Evolutionary conservation across 108 stramenopile species (phyloP), one percentile per base, ranked within the genome.

Genomic region (Tribonema minus): DNA sequence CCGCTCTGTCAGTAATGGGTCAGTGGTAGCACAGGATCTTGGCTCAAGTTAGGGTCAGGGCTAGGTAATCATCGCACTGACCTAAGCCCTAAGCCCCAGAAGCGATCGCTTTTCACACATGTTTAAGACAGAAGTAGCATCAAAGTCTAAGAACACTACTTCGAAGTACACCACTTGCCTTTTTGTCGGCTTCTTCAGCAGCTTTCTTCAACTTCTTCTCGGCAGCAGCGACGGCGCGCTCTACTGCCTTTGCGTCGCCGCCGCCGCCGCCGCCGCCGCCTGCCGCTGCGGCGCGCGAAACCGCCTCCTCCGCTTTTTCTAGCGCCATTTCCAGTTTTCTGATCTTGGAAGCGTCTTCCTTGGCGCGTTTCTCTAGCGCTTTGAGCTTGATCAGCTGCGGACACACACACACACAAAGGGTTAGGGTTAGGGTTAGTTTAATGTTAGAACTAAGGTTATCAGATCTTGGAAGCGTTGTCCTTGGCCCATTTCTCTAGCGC

Each of bases 121-220:
- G n/a, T n/a, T n/a, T n/a, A n/a, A n/a, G n/a, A n/a, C n/a, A n/a
- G n/a, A n/a, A n/a, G n/a, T n/a, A n/a, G n/a, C n/a, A n/a, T n/a
- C n/a, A n/a, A n/a, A n/a, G n/a, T n/a, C n/a, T n/a, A n/a, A n/a
- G n/a, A n/a, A n/a, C n/a, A n/a, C n/a, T n/a, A n/a, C n/a, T n/a
- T n/a, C n/a, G n/a, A n/a, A n/a, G n/a, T n/a, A n/a, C n/a, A n/a
- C n/a, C n/a, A n/a, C n/a, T n/a, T n/a, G 41, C 69, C 58, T 35
- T 46, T 25, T 29, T 36, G 75, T 64, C 76, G 6, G 35, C 7
- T 26, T 70, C 68, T 15, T 72, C 46, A 12, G 62, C 2, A 12
- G 12, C 64, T n/a, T 32, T 65, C 36, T 65, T 65, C 2, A 26
- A 46, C 46, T 78, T 6, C 40, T 67, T 67, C 33, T 60, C 37